A percentile compares a stretch with the other conserved stretches of the same genome.
These are phyloP conservation scores for Suillus subaureus DNA, from an alignment of 768 basidiomycete species.

Conservation along the genomic window DNA sequence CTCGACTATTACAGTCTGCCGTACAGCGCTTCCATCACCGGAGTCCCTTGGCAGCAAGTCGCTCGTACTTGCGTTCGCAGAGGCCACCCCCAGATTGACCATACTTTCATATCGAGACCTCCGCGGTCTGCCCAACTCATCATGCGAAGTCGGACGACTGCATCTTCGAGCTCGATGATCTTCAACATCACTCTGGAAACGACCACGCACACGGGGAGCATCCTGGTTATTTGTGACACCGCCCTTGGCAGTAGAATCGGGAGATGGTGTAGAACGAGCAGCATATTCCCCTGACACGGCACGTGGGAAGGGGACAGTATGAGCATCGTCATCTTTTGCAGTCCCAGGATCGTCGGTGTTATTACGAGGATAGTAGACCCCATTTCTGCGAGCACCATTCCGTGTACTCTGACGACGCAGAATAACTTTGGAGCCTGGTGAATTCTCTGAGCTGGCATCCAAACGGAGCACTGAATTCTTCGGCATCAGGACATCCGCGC, in stretches of 20 bases:
- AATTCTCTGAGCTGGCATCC: slow-evolving; percentile 63
- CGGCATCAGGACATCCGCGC: slow-evolving; percentile 58
- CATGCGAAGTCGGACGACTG: slow-evolving; percentile 66
- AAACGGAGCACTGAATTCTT: slow-evolving; percentile 50
- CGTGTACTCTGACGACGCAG: slow-evolving; percentile 63
- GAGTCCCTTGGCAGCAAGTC: slow-evolving; percentile 65
- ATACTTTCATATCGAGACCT: slow-evolving; percentile 75
- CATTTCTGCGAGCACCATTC: slow-evolving; percentile 46
- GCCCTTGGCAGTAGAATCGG: slow-evolving; percentile 34
- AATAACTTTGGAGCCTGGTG: slow-evolving; percentile 45
- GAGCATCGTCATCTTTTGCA: slow-evolving; percentile 37
- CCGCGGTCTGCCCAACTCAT: slow-evolving; percentile 59
- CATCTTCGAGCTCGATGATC: slow-evolving; percentile 52
- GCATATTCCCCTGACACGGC: slow-evolving; percentile 54
- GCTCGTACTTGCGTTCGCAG: slow-evolving; percentile 59
- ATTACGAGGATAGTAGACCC: slow-evolving; percentile 46
- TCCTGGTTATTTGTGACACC: slow-evolving; percentile 38
- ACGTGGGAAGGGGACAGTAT: slow-evolving; percentile 67
- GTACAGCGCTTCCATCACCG: slow-evolving; percentile 61
- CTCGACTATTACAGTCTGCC: slow-evolving; percentile 72
- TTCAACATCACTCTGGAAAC: slow-evolving; percentile 77
- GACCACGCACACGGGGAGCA: slow-evolving; percentile 49
- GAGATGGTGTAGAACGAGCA: slow-evolving; percentile 37
- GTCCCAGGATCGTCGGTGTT: slow-evolving; percentile 36
- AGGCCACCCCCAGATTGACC: slow-evolving; percentile 59